Evolutionary conservation across 106 monocot genomes (phyloP), one percentile per base, ranked within the genome.

Genomic region (Platanthera guangdongensis): DNA sequence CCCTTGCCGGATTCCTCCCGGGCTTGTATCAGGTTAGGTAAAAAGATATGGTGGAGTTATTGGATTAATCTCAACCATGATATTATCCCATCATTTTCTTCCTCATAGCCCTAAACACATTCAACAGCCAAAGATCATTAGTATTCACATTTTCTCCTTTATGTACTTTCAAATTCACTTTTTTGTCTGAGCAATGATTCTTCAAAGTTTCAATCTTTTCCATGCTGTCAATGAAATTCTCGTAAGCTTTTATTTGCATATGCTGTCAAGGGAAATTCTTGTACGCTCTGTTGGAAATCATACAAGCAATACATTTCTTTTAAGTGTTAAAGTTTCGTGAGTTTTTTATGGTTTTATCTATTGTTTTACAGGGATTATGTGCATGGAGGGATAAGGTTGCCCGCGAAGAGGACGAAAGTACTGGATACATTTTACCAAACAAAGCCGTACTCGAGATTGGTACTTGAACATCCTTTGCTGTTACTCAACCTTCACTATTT

Each of bases 331-430:
- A 51, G 19, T 51, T 4, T 47, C 5, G n/a, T 70, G 47, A 13
- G 47, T 70, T 70, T 70, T 47, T 70, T 48, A 67, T 67, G 30
- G 21, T 32, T 67, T n/a, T 48, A 21, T 51, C 2, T 10, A 51
- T 51, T 32, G 2, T 4, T 22, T 74, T 54, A 54, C 75, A 97
- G 96, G 97, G 82, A 10, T 64, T 97, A 16, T 90, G 64, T 79
- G 81, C 83, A 30, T 97, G 97, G 97, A 84, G 97, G 81, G 97
- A 97, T 83, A 75, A 53, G 68, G 52, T 91, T 83, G 97, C 94
- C 62, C 91, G 97, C 57, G 84, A 81, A 47, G 97, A 88, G 80
- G 97, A 97, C 82, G 97, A 97, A 86, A 97, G 97, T 57, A 97
- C 97, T 74, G 97, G 97, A 28, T 97, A 89, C 86, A 79, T 97